Evolutionary conservation across 1,284 basidiomycete species (phyloP), one percentile per base, ranked within the genome.

Genomic region (Wolfiporia cocos): DNA sequence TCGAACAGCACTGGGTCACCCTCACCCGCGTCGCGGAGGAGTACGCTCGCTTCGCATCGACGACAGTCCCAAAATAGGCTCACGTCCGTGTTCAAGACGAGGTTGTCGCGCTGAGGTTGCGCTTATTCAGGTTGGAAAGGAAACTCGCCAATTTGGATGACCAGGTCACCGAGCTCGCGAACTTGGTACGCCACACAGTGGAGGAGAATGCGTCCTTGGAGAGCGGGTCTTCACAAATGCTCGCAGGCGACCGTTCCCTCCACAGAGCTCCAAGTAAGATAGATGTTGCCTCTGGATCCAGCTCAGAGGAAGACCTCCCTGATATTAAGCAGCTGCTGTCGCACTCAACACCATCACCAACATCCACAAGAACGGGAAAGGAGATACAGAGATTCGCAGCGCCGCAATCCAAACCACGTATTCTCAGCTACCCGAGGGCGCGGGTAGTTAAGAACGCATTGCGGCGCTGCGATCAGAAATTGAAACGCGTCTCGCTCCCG

Each of bases 91-190:
- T 78, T 28, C 69, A 71, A 56, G 61, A 66, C 24, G 68, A 76
- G 24, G 57, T 70, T 34, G 39, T 57, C 4, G 52, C 57, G 0
- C 53, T 74, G 19, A 69, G 70, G 43, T 53, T 77, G 18, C 71
- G 67, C 11, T 62, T 66, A 15, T 58, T 68, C 24, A 74, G 80
- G 23, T 62, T 86, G 14, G 75, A 83, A 52, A 73, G 83, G 47
- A 84, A 81, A 54, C 64, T 84, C 5, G 76, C 73, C 24, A 83
- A 83, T 52, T 68, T 81, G 9, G 80, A 86, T 43, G 74, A 62
- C 12, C 82, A 87, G 55, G 80, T 84, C 11, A 57, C 66, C 11
- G 82, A 86, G 49, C 64, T 88, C 10, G 78, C 76, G 1, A 61
- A 73, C 44, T 67, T 87, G 23, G 68, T 84, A 51, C 76, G 80